Conservation (phyloP, 2,329 filamentous ascomycete species). For the Aspergillus sp. region DNA sequence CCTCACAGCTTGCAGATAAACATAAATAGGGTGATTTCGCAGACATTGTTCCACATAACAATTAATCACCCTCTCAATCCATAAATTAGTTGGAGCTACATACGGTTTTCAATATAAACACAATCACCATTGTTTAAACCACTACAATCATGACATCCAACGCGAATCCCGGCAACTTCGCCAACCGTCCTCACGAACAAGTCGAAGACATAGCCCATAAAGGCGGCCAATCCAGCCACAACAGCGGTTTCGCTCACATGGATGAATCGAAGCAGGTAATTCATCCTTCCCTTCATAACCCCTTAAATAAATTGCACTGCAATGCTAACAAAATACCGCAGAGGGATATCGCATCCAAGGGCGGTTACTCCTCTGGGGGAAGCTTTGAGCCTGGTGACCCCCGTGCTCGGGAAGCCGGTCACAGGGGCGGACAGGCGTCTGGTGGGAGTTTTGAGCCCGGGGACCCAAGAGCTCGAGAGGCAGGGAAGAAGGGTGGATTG, state of each 20-base stretch:
- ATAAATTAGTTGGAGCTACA: no score
- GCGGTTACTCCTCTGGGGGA: conserved; percentile 4
- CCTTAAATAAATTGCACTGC: background rate
- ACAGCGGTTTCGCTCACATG: conserved; percentile 29
- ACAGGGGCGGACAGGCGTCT: conserved; percentile 7
- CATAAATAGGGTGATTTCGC: no score
- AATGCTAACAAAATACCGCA: background rate
- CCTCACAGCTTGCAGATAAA: no score
- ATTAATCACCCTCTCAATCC: no score
- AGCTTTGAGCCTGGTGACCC: conserved; percentile 11
- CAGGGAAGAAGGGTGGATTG: conserved; percentile 10
- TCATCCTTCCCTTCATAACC: background rate
- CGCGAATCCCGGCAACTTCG: conserved; percentile 44
- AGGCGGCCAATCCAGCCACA: conserved; percentile 39
- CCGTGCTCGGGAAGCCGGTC: conserved; percentile 10
- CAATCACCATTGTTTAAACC: no score
- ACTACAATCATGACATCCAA: no score
- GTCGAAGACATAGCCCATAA: conserved; percentile 43
- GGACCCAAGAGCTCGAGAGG: conserved; percentile 9
- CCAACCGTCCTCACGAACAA: conserved; percentile 45
- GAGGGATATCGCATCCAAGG: conserved; percentile 10
- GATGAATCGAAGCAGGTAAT: conserved; percentile 4
- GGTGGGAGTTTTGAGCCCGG: conserved; percentile 12
- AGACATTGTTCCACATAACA: no score
- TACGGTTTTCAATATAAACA: no score